Percentiles rank a stretch among this genome's conserved stretches.
Evolutionary conservation across 805 yeast genomes (phyloP).

Genomic region (Saturnispora diversa): DNA sequence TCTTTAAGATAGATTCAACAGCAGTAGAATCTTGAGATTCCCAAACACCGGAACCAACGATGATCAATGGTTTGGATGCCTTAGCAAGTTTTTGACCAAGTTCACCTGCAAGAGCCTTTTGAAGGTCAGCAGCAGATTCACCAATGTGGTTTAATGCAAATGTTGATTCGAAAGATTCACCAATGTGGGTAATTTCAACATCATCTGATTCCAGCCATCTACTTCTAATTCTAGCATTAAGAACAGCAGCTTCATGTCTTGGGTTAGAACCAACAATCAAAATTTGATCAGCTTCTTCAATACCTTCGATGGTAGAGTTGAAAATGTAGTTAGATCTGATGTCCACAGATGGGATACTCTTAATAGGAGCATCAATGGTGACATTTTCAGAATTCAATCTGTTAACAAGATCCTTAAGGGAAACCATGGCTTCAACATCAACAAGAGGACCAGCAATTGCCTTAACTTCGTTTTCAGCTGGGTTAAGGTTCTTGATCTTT

Average conservation of each 20-base stretch:
- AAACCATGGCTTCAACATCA: slow-evolving; percentile 78
- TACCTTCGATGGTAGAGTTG: slow-evolving; percentile 71
- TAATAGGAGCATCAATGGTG: slow-evolving; percentile 59
- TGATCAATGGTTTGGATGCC: slow-evolving; percentile 70
- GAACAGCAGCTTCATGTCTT: slow-evolving; percentile 82
- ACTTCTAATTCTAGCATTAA: slow-evolving; percentile 76
- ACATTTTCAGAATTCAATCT: slow-evolving; percentile 73
- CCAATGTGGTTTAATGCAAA: slow-evolving; percentile 62
- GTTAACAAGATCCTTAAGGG: slow-evolving; percentile 71
- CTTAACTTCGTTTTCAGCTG: slow-evolving; percentile 64
- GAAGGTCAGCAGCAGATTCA: slow-evolving; percentile 45
- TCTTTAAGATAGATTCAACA: slow-evolving; percentile 50
- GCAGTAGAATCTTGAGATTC: slow-evolving; percentile 59
- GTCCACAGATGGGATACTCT: slow-evolving; percentile 58
- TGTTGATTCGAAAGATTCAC: slow-evolving; percentile 72
- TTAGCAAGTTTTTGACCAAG: slow-evolving; percentile 57
- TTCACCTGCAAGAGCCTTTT: slow-evolving; percentile 54
- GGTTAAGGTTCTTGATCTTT: slow-evolving; percentile 47
- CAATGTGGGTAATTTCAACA: slow-evolving; percentile 64
- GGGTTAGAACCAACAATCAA: slow-evolving; percentile 81
- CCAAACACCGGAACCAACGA: slow-evolving; percentile 73
- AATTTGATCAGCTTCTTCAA: slow-evolving; percentile 77
- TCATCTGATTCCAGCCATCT: slow-evolving; percentile 59
- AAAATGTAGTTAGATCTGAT: slow-evolving; percentile 71
- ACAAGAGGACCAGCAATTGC: slow-evolving; percentile 75